These are phyloP conservation scores for Musa balbisiana DNA, from an alignment of 202 grass and related monocot genomes.

Conservation along the genomic window DNA sequence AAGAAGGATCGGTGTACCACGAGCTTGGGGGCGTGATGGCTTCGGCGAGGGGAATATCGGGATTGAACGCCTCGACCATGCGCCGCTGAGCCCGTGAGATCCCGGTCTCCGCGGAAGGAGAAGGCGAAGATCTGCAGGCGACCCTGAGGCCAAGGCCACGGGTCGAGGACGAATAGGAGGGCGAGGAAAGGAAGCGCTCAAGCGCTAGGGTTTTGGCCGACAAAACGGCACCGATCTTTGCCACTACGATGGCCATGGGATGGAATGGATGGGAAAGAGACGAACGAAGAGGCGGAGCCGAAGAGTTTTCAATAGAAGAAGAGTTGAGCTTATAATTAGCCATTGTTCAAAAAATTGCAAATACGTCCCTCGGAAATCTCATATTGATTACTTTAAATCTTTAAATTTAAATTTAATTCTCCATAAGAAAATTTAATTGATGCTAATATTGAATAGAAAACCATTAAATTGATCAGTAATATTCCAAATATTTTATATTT, in stretches of 20 bases:
- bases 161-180: neutral
- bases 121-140: neutral
- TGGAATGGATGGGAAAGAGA: neutral
- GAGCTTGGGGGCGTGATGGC: conserved; percentile 60
- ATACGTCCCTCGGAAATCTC: neutral
- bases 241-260: conserved; percentile 36
- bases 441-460: too few relatives aligned
- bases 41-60: conserved; percentile 44
- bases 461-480: too few relatives aligned
- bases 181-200: neutral
- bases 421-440: too few relatives aligned
- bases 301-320: neutral
- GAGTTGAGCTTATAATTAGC: too few relatives aligned
- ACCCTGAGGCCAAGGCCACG: neutral
- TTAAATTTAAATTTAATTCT: too few relatives aligned
- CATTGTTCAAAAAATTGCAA: too few relatives aligned
- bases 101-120: neutral
- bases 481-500: too few relatives aligned
- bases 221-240: conserved; percentile 19
- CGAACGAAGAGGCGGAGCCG: neutral
- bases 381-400: too few relatives aligned
- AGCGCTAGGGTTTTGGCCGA: conserved; percentile 19
- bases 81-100: conserved; percentile 16
- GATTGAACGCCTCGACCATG: conserved; percentile 64
- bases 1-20: conserved; percentile 59